Conservation (phyloP, 495 filamentous ascomycete genomes). For the Parathielavia appendiculata region DNA sequence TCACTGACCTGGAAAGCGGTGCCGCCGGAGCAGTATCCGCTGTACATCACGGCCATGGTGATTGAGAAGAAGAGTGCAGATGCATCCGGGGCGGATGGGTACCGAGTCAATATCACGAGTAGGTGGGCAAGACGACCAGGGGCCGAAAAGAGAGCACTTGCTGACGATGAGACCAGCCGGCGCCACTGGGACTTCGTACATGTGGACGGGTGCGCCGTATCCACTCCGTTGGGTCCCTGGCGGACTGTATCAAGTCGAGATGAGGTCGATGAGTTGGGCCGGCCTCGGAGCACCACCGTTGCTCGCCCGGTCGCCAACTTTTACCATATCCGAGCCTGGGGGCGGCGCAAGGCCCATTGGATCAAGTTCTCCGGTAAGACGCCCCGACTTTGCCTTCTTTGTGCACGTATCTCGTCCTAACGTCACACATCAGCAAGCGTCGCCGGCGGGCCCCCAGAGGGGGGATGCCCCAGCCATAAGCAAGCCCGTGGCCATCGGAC, state of each 20-base stretch:
- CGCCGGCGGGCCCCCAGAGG: conserved; percentile 6
- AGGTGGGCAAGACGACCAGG: neutral
- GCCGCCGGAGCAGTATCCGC: conserved; percentile 8
- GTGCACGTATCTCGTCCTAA: neutral
- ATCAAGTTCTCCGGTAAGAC: conserved; percentile 4
- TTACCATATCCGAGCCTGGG: conserved; percentile 17
- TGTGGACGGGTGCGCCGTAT: conserved; percentile 35
- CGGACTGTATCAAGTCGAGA: conserved; percentile 38
- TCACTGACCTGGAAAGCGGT: conserved; percentile 9
- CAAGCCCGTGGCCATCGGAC: conserved; percentile 25
- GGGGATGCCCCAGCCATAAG: conserved; percentile 9
- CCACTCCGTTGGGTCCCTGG: conserved; percentile 34
- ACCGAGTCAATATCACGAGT: conserved; percentile 16
- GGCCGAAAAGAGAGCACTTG: neutral
- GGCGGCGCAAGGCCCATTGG: neutral
- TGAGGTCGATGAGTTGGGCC: conserved; percentile 24
- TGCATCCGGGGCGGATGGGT: conserved; percentile 6
- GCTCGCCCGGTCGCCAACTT: conserved; percentile 26
- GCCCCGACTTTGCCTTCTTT: neutral
- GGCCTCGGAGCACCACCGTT: conserved; percentile 13
- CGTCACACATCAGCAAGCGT: neutral
- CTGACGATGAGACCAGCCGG: conserved; percentile 21
- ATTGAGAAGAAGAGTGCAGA: conserved; percentile 16
- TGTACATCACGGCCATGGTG: conserved; percentile 15
- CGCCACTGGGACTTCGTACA: conserved; percentile 29